Base-by-base conservation (phyloP, 2,329 filamentous ascomycete genomes). In the Aureobasidium zeae region DNA sequence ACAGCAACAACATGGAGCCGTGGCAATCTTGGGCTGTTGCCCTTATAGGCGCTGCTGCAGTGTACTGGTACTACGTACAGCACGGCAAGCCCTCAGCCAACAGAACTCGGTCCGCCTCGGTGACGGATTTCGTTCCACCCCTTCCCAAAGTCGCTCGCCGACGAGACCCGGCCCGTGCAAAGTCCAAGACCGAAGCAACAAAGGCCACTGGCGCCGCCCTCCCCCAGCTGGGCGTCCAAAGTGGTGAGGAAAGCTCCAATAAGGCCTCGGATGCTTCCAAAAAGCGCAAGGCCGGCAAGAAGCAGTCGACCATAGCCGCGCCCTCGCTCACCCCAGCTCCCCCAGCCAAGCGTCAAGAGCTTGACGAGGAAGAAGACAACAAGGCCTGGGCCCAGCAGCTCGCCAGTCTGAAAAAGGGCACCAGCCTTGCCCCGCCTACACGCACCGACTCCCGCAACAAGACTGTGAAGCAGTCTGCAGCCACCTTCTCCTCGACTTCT, bases 371-470 rank as follows among this genome's bases (percentile, higher is more conserved):
- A 47, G 74, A 74, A 32, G 69, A 78, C 45, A 82, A 83, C 59
- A 75, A 74, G 55, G 83, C 87, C 52, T 89, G 91, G 61, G 86
- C 86, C 22, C 75, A 75, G 55, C 81, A 84, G 59, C 71, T 91
- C 52, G 68, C 77, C 46, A 81, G 74, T 54, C 73, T 81, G 38
- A 82, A 86, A 66, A 71, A 83, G 51, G 85, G 85, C 47, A 76
- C 74, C 49, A 75, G 76, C 56, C 73, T 76, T 53, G 49, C 56
- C 24, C 39, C 51, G 67, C 63, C 48, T 48, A 56, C 60, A 20
- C 57, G 54, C 50, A 53, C 49, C 46, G 53, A 54, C 26, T 45
- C 48, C 15, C 64, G 70, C 47, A 68, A 72, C 11, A 80, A 80
- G 63, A 81, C 79, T 19, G 72, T 83, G 48, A 85, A 86, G 70